phyloP scores from a whole-genome alignment of 441 rosid genomes.

The Mallotus japonicus region DNA sequence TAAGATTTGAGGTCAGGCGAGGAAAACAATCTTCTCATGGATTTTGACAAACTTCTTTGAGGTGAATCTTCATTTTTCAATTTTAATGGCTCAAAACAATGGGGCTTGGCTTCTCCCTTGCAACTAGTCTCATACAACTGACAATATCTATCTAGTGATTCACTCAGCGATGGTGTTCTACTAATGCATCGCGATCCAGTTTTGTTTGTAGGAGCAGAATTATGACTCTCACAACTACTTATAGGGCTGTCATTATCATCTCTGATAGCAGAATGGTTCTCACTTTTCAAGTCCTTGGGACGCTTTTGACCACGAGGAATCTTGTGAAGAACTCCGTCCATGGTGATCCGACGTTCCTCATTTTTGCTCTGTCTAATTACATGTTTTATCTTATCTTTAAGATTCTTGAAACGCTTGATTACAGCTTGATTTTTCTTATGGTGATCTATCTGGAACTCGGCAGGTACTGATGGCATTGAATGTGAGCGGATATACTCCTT shows the following conservation, averaged over 20 bases:
- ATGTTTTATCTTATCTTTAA: constrained; percentile 60
- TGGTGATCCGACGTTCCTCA: constrained; percentile 65
- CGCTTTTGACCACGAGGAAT: constrained; percentile 53
- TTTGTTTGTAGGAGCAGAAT: constrained; percentile 13
- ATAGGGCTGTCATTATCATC: constrained; percentile 21
- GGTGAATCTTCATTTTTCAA: constrained; percentile 31
- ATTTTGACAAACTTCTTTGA: constrained; percentile 24
- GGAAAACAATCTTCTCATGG: constrained; percentile 56
- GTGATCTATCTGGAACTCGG: constrained; percentile 31
- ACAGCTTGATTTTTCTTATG: constrained; percentile 41
- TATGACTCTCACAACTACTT: constrained; percentile 17
- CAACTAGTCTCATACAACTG: constrained; percentile 56
- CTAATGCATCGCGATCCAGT: constrained; percentile 26
- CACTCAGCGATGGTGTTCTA: constrained; percentile 55
- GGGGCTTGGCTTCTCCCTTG: constrained; percentile 46
- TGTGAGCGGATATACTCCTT: constrained; percentile 27
- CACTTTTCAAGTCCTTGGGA: constrained; percentile 49
- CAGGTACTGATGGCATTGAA: constrained; percentile 34
- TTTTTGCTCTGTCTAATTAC: constrained; percentile 52
- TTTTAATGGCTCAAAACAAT: constrained; percentile 28
- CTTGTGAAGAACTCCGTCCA: constrained; percentile 81
- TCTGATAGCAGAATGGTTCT: constrained; percentile 23
- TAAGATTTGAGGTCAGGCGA: constrained; percentile 55
- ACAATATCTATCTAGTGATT: constrained; percentile 58
- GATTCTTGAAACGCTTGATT: constrained; percentile 58